These are phyloP conservation scores for Phalaenopsis equestris DNA, from an alignment of 106 monocot species.

Conservation along the genomic window DNA sequence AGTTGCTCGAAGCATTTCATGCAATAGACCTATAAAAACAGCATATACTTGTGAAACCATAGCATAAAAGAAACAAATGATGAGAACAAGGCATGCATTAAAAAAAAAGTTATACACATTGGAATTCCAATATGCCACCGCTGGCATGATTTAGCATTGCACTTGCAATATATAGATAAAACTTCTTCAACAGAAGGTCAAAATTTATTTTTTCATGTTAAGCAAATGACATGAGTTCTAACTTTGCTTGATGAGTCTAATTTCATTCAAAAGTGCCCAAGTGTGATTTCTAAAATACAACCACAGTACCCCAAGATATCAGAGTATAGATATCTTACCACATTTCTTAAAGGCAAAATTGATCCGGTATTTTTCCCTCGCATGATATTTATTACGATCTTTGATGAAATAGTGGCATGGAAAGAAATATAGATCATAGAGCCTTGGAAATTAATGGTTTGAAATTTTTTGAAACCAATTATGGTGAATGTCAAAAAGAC, in stretches of 20 bases:
- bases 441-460: neutral
- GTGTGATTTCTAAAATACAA: neutral
- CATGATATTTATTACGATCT: neutral
- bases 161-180: neutral
- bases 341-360: neutral
- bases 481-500: neutral
- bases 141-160: neutral
- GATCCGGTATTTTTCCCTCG: neutral
- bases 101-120: neutral
- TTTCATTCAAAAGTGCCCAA: neutral
- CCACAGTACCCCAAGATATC: neutral
- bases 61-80: constrained; percentile 7
- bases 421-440: too few relatives aligned
- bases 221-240: neutral
- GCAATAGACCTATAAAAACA: constrained; percentile 34
- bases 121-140: neutral
- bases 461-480: neutral
- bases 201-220: neutral
- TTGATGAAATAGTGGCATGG: neutral
- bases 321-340: neutral
- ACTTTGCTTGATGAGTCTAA: neutral
- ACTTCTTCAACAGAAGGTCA: neutral
- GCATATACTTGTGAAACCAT: constrained; percentile 6
- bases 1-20: constrained; percentile 68
- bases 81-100: neutral